Conservation (phyloP, 192 early-diverging fungal genomes). For the Bifiguratus adelaidae region DNA sequence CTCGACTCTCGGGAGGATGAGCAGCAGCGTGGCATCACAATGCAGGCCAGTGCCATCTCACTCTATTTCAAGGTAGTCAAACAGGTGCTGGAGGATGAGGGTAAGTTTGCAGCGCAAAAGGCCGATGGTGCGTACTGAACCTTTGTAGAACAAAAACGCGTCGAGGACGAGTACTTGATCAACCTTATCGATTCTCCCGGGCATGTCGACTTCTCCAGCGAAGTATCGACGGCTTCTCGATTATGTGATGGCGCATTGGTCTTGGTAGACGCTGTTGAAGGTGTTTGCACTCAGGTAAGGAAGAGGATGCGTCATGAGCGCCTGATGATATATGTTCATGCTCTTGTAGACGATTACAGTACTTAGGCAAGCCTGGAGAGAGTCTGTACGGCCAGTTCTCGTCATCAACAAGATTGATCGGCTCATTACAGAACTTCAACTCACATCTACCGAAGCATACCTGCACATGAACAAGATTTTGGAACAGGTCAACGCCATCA, state of each 20-base stretch:
- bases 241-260: conserved; percentile 94
- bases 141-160: conserved; percentile 12
- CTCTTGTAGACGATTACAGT: conserved; percentile 79
- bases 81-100: conserved; percentile 9
- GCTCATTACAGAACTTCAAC: conserved; percentile 85
- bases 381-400: conserved; percentile 84
- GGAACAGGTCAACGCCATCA: conserved; percentile 94
- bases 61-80: conserved; percentile 77
- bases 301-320: background rate
- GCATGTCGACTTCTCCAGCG: conserved; percentile 96
- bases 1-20: conserved; percentile 96
- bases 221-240: conserved; percentile 98
- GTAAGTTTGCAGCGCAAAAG: background rate
- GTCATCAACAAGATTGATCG: conserved; percentile 99
- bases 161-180: conserved; percentile 69
- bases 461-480: conserved; percentile 87
- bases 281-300: conserved; percentile 90
- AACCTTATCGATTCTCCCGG: conserved; percentile 98
- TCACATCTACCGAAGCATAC: conserved; percentile 89
- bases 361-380: conserved; percentile 87
- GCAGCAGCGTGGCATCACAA: conserved; percentile 97
- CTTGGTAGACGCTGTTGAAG: conserved; percentile 95
- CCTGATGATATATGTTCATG: background rate
- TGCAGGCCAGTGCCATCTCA: conserved; percentile 95
- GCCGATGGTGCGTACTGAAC: background rate